phyloP scores from a whole-genome alignment of 2,329 filamentous ascomycete species.

The Penicillium frequentans region DNA sequence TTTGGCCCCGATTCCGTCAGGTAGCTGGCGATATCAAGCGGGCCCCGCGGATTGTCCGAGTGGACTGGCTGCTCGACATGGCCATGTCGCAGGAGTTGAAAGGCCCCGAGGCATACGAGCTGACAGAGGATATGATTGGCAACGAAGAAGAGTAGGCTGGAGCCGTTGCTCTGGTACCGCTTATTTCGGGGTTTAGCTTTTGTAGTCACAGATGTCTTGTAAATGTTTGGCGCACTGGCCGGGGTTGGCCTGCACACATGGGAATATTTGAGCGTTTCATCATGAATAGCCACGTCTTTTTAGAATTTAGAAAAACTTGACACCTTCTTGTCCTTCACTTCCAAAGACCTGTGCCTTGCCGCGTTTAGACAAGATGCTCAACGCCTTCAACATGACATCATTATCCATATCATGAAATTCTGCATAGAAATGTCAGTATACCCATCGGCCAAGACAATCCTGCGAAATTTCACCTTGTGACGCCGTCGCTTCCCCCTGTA shows the following conservation, averaged over 20 bases:
- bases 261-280: constrained; percentile 13
- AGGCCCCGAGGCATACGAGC: constrained; percentile 63
- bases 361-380: constrained; percentile 80
- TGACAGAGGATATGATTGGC: constrained; percentile 33
- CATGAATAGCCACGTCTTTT: constrained; percentile 43
- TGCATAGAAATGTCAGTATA: constrained; percentile 30
- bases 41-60: constrained; percentile 74
- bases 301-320: constrained; percentile 97
- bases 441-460: background rate
- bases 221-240: constrained; percentile 7
- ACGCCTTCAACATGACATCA: constrained; percentile 74
- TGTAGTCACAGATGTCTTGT: constrained; percentile 1
- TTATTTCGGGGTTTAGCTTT: background rate
- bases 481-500: constrained; percentile 77
- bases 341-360: constrained; percentile 95
- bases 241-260: constrained; percentile 4
- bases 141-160: constrained; percentile 21
- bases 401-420: constrained; percentile 88
- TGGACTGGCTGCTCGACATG: constrained; percentile 87
- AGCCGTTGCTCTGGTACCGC: background rate
- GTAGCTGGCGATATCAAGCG: constrained; percentile 78
- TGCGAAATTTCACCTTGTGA: constrained; percentile 58
- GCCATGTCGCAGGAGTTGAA: constrained; percentile 82
- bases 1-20: constrained; percentile 79
- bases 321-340: constrained; percentile 79